phyloP scores from a whole-genome alignment of 768 basidiomycete species.

The Rickenella mellea region DNA sequence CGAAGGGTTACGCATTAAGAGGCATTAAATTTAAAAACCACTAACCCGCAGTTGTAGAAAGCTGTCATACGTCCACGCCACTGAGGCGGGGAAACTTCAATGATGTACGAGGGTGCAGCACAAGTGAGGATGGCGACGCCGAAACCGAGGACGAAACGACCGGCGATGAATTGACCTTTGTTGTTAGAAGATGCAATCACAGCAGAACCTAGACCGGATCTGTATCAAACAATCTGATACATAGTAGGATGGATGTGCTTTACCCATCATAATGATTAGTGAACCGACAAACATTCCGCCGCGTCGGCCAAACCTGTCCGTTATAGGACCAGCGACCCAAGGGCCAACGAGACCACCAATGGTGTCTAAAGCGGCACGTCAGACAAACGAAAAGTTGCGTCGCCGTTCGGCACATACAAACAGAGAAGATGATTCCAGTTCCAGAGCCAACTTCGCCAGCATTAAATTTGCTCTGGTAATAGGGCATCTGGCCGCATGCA shows the following conservation, averaged over 20 bases:
- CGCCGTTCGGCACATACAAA: constrained; percentile 6
- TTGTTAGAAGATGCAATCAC: constrained; percentile 35
- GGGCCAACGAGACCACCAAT: constrained; percentile 19
- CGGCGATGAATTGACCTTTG: constrained; percentile 38
- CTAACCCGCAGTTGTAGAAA: constrained; percentile 27
- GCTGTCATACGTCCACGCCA: constrained; percentile 45
- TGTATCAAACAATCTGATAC: not conserved
- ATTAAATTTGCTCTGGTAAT: constrained; percentile 13
- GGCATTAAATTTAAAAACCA: not conserved
- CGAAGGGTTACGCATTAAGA: not conserved
- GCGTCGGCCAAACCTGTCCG: constrained; percentile 21
- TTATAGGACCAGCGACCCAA: constrained; percentile 19
- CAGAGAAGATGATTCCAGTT: constrained; percentile 18
- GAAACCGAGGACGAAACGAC: constrained; percentile 44
- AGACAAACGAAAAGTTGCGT: not conserved
- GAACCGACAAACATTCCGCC: constrained; percentile 20
- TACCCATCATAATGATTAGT: constrained; percentile 9
- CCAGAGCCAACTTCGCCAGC: constrained; percentile 10
- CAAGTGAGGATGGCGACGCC: constrained; percentile 31
- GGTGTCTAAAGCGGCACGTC: constrained; percentile 10
- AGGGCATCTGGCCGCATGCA: constrained; percentile 15
- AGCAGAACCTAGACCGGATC: constrained; percentile 30
- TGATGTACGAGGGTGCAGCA: constrained; percentile 32
- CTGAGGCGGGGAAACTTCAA: constrained; percentile 52
- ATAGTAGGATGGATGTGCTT: not conserved